Evolutionary conservation across 2,329 filamentous ascomycete species (phyloP).

Genomic region (Xylariaceae sp.): DNA sequence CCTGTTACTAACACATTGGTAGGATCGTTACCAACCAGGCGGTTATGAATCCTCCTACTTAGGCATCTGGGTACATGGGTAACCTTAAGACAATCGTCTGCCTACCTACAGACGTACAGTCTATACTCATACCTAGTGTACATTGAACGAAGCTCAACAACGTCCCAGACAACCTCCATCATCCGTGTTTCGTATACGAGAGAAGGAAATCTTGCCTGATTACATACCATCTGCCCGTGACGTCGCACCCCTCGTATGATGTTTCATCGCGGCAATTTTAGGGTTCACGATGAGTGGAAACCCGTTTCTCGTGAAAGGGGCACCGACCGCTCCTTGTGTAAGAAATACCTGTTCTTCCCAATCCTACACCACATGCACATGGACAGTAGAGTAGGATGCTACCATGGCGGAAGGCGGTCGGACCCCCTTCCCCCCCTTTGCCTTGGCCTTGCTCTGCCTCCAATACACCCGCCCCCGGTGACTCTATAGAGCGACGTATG

Average conservation of each 20-base stretch:
- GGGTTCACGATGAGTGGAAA: not conserved
- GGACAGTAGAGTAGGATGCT: not conserved
- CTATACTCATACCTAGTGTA: not conserved
- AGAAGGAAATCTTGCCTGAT: slow-evolving; percentile 1
- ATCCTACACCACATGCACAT: not conserved
- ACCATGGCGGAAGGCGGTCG: not conserved
- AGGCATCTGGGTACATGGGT: no score
- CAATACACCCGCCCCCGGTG: not conserved
- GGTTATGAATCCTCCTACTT: not conserved
- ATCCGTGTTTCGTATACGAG: not conserved
- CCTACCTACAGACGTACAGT: not conserved
- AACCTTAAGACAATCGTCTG: no score
- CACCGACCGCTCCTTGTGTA: not conserved
- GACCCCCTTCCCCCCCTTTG: not conserved
- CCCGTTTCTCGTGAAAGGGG: not conserved
- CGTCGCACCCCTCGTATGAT: slow-evolving; percentile 8
- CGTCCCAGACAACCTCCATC: not conserved
- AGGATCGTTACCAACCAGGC: not conserved
- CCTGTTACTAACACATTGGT: no score
- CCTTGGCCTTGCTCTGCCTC: not conserved
- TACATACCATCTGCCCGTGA: slow-evolving; percentile 1
- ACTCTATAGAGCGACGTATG: slow-evolving; percentile 1
- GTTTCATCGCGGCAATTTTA: slow-evolving; percentile 4
- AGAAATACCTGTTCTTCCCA: not conserved
- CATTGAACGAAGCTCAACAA: not conserved